Conservation (phyloP, 805 yeast genomes). For the Ogataea paraovalis region DNA sequence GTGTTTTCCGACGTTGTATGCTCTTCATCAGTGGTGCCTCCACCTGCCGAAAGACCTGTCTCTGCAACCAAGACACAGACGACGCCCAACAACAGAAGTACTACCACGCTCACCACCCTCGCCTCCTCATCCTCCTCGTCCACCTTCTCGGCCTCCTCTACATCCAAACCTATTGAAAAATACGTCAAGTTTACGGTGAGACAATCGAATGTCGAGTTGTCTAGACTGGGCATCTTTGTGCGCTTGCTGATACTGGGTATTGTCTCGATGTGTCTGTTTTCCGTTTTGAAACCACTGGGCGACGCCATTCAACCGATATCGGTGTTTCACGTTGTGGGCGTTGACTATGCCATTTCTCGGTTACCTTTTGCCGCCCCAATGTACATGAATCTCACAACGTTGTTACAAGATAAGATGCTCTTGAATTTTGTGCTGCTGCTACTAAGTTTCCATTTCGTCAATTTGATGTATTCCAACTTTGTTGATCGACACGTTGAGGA, state of each 20-base stretch:
- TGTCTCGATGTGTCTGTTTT: not conserved
- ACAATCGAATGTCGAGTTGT: conserved; percentile 5
- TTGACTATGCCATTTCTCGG: too few relatives aligned
- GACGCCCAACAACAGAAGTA: too few relatives aligned
- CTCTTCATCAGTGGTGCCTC: not conserved
- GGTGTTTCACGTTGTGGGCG: too few relatives aligned
- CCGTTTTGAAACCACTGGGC: not conserved
- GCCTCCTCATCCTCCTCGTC: too few relatives aligned
- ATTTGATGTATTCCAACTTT: conserved; percentile 18
- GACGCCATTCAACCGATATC: not conserved
- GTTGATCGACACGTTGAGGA: conserved; percentile 37
- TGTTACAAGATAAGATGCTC: too few relatives aligned
- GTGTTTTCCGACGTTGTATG: not conserved
- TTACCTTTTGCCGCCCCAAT: too few relatives aligned
- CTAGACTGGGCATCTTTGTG: conserved; percentile 2
- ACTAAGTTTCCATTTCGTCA: not conserved
- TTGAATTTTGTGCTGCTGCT: not conserved
- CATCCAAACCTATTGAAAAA: conserved; percentile 5
- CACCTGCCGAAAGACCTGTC: not conserved
- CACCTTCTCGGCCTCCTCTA: not conserved
- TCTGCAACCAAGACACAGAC: too few relatives aligned
- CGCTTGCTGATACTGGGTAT: conserved; percentile 6
- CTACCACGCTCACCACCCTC: too few relatives aligned
- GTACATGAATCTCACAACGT: too few relatives aligned
- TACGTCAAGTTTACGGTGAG: conserved; percentile 19